Evolutionary conservation across 2,329 filamentous ascomycete species (phyloP), one percentile per base, ranked within the genome.

Genomic region (Hypoxylon rubiginosum): DNA sequence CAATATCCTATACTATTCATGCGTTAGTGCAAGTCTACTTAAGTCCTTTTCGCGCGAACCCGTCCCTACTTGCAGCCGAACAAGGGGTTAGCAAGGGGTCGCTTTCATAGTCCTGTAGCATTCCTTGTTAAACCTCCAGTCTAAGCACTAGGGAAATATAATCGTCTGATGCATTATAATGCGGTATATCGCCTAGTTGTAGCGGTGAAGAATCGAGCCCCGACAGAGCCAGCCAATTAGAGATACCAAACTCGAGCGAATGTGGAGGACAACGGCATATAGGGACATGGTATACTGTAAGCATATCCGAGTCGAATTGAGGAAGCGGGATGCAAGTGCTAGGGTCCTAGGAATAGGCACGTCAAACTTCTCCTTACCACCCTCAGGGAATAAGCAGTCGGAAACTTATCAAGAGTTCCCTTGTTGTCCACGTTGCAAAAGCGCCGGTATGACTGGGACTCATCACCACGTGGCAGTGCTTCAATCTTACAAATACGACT

Each of bases 151-250:
- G 39, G 28, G 26, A 4, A 36, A 1, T 7, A 30, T 30, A 24
- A 52, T 46, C 39, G 28, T 53, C 30, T 60, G 17, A 30, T 30
- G 45, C n/a, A 9, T 26, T 34, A 50, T 43, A 43, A 6, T 24
- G 32, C 50, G 15, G 50, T 30, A 57, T 62, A 56, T 45, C 46
- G 52, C 52, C 36, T 11, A 17, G 46, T 34, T 39, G 17, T 62
- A 11, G 59, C 58, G 58, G 58, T 62, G 58, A 56, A 62, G 59
- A 56, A 32, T 50, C 41, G 32, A 49, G 41, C 30, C 50, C 50
- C 21, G 28, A 15, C 17, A 36, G 5, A n/a, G 2, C 17, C 24
- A n/a, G 8, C 59, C 52, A 52, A 56, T 56, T 36, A 52, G 36
- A 45, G 28, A 28, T 21, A 15, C 19, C 15, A 11, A 28, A 17